Percentiles rank a stretch among this genome's conserved stretches.
Conservation (phyloP, 805 yeast genomes). For the Brettanomyces naardenensis region DNA sequence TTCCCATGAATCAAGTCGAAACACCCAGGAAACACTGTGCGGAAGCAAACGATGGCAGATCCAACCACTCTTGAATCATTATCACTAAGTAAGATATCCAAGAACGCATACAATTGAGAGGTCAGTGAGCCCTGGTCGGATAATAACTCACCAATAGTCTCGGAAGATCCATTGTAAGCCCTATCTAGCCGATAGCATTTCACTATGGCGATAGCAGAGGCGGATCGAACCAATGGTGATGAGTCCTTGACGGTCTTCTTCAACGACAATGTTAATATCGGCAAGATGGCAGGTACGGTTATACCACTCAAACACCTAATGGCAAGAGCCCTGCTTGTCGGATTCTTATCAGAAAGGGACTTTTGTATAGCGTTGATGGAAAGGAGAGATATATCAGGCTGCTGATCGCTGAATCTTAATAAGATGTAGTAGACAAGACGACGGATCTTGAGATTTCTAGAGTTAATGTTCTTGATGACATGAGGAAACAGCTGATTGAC, state of each 20-base stretch:
- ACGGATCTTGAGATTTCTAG: constrained; percentile 54
- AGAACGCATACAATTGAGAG: constrained; percentile 41
- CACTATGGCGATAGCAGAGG: constrained; percentile 69
- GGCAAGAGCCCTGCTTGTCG: constrained; percentile 63
- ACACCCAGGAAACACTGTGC: constrained; percentile 44
- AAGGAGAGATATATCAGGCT: constrained; percentile 83
- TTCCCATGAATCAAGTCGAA: constrained; percentile 67
- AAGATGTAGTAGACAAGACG: constrained; percentile 73
- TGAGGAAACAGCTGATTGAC: constrained; percentile 61
- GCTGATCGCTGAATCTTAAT: constrained; percentile 67
- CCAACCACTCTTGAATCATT: constrained; percentile 59
- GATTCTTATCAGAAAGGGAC: constrained; percentile 60
- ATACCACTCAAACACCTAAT: constrained; percentile 80
- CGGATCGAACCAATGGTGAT: constrained; percentile 69
- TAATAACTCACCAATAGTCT: constrained; percentile 7
- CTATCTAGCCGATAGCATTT: constrained; percentile 38
- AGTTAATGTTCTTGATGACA: constrained; percentile 80
- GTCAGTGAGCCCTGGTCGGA: constrained; percentile 29
- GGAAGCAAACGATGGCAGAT: constrained; percentile 52
- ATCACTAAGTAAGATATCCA: constrained; percentile 57
- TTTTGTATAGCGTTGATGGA: constrained; percentile 91
- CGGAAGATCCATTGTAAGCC: constrained; percentile 11
- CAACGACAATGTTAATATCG: constrained; percentile 68
- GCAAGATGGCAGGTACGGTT: constrained; percentile 69
- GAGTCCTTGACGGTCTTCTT: constrained; percentile 62